Base-by-base conservation (phyloP, 768 basidiomycete species). In the Russula sp. region DNA sequence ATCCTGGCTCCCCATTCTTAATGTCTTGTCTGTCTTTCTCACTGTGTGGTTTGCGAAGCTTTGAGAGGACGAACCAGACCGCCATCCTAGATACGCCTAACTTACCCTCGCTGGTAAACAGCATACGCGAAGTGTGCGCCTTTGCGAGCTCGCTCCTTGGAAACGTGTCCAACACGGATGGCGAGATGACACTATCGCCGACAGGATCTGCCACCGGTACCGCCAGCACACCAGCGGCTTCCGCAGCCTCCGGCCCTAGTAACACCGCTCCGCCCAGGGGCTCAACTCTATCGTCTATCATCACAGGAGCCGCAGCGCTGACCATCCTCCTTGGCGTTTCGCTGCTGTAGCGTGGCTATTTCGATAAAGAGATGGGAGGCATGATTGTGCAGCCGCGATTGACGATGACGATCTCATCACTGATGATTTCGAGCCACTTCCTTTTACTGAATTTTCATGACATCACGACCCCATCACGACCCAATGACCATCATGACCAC, bases 1-100 rank as follows among this genome's bases (percentile, higher is more conserved):
- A 8, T 53, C n/a, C 22, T 9, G 3, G 14, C n/a, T 22, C 35
- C 27, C 16, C 39, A 10, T 13, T 39, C 31, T 2, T 18, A 35
- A 50, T 22, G n/a, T 16, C 45, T 44, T 39, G 31, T 42, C 35
- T 49, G 66, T 32, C 52, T 14, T 51, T 27, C 47, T 47, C 45
- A 27, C 20, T 4, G 20, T 27, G 22, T 22, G 10, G 18, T 10
- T 13, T 53, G 31, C 34, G 20, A 51, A 84, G 84, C 71, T 86
- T 86, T 72, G 76, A 78, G 61, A 70, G 76, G 67, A 87, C 85
- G 0, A 82, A 82, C 60, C 85, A 87, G 69, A 77, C 81, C 6
- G 75, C 77, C 32, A 74, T 84, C 31, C 73, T 86, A 22, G 74
- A 79, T 60, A 76, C 78, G 6, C 66, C 76, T 7, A 71, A 83